Conservation (phyloP, 306 rosid species). For the Cyamopsis tetragonoloba region DNA sequence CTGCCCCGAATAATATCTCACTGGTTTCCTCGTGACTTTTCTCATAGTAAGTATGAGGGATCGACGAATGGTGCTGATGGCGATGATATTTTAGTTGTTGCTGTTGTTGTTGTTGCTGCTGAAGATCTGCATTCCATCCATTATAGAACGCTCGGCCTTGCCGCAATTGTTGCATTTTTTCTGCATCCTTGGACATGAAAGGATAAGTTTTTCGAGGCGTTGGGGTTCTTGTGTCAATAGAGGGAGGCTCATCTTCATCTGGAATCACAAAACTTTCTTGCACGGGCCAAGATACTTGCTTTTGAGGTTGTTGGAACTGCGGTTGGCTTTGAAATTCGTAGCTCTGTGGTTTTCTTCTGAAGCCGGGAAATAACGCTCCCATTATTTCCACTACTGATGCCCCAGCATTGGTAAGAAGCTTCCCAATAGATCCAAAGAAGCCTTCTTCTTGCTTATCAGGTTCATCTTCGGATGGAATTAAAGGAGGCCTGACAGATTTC, state of each 20-base stretch:
- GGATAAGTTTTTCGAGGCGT: slow-evolving; percentile 81
- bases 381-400: slow-evolving; percentile 59
- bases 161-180: slow-evolving; percentile 63
- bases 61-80: slow-evolving; percentile 54
- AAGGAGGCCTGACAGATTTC: slow-evolving; percentile 69
- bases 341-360: slow-evolving; percentile 43
- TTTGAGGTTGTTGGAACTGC: slow-evolving; percentile 38
- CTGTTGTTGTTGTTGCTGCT: slow-evolving; percentile 40
- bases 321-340: slow-evolving; percentile 46
- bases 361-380: slow-evolving; percentile 67
- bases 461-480: slow-evolving; percentile 77
- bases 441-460: slow-evolving; percentile 76
- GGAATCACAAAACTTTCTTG: slow-evolving; percentile 87
- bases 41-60: slow-evolving; percentile 63
- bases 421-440: slow-evolving; percentile 69
- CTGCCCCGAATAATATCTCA: slow-evolving; percentile 78
- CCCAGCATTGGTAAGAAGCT: slow-evolving; percentile 65
- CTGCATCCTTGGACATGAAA: slow-evolving; percentile 82
- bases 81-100: slow-evolving; percentile 47
- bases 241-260: slow-evolving; percentile 83
- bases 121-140: slow-evolving; percentile 66
- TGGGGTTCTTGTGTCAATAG: slow-evolving; percentile 68
- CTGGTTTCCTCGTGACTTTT: slow-evolving; percentile 57
- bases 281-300: slow-evolving; percentile 62
- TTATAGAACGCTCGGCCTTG: slow-evolving; percentile 62